Percentiles rank a stretch among this genome's conserved stretches.
These are phyloP conservation scores for Fusarium setosum DNA, from an alignment of 2,329 filamentous ascomycete genomes.

Conservation along the genomic window DNA sequence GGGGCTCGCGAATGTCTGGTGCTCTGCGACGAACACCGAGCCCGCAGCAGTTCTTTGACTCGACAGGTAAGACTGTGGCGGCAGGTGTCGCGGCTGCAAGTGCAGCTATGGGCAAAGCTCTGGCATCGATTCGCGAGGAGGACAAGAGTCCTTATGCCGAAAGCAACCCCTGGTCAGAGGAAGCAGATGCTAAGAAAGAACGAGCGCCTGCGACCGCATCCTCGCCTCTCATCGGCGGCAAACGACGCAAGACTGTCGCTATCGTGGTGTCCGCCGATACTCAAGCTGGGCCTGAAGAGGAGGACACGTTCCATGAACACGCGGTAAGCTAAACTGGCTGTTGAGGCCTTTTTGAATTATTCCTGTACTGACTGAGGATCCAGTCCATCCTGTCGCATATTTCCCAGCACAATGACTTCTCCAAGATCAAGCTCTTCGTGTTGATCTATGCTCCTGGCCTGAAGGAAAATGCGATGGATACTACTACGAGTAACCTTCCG, in stretches of 20 bases:
- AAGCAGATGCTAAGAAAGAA: conserved; percentile 76
- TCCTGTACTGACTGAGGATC: conserved; percentile 15
- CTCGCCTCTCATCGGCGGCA: conserved; percentile 51
- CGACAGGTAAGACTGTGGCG: conserved; percentile 82
- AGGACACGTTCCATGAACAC: conserved; percentile 77
- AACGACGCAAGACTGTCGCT: conserved; percentile 81
- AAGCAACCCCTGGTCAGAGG: conserved; percentile 92
- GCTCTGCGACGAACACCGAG: conserved; percentile 85
- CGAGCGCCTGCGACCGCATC: conserved; percentile 45
- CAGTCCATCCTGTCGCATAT: conserved; percentile 93
- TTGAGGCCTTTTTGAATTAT: conserved; percentile 23
- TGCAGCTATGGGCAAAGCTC: conserved; percentile 82
- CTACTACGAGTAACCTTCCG: conserved; percentile 63
- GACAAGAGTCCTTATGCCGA: conserved; percentile 82
- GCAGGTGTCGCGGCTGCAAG: conserved; percentile 87
- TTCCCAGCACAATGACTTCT: conserved; percentile 79
- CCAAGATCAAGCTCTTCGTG: conserved; percentile 82
- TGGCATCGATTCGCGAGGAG: conserved; percentile 87
- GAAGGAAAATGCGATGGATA: conserved; percentile 72
- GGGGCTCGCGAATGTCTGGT: conserved; percentile 83
- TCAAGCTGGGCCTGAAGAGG: conserved; percentile 66
- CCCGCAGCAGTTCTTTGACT: conserved; percentile 89
- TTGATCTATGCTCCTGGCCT: conserved; percentile 89
- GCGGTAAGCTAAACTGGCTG: conserved; percentile 70
- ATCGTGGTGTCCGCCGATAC: conserved; percentile 88